A percentile compares a stretch with the other conserved stretches of the same genome.
phyloP scores from a whole-genome alignment of 1,284 basidiomycete species.

The Sphagnurus paluster region DNA sequence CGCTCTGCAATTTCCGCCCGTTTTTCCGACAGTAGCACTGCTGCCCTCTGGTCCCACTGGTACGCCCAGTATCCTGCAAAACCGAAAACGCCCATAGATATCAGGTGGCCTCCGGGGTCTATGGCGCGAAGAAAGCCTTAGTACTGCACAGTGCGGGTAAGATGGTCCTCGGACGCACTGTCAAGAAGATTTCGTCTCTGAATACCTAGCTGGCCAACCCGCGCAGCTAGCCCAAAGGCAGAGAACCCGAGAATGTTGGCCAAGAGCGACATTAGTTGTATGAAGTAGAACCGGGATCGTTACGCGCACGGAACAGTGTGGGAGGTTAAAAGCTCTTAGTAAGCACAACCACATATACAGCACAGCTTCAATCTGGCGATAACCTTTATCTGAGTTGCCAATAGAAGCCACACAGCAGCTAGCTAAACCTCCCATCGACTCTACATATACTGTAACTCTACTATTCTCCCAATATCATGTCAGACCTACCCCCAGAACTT shows the following conservation, averaged over 20 bases:
- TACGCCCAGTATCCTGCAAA: conserved; percentile 69
- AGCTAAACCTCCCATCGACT: not conserved
- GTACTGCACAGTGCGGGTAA: not conserved
- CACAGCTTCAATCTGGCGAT: conserved; percentile 30
- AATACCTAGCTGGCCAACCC: conserved; percentile 81
- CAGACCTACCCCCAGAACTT: conserved; percentile 12
- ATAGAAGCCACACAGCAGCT: conserved; percentile 12
- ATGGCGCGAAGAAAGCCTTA: conserved; percentile 1
- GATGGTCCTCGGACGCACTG: conserved; percentile 47
- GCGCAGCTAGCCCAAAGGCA: conserved; percentile 72
- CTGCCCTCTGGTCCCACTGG: conserved; percentile 60
- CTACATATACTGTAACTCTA: not conserved
- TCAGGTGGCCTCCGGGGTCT: conserved; percentile 66
- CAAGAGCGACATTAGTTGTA: conserved; percentile 63
- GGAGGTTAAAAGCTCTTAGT: conserved; percentile 1
- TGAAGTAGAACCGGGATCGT: conserved; percentile 11
- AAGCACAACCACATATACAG: conserved; percentile 23
- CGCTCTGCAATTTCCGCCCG: conserved; percentile 55
- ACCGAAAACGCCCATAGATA: conserved; percentile 69
- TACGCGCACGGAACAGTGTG: conserved; percentile 13
- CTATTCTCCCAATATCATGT: conserved; percentile 7
- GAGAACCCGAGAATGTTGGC: conserved; percentile 78
- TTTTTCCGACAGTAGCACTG: conserved; percentile 60
- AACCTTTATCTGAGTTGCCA: not conserved
- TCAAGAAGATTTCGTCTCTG: conserved; percentile 67